Evolutionary conservation across 2,329 filamentous ascomycete genomes (phyloP), one percentile per base, ranked within the genome.

Genomic region (Cordyceps javanica): DNA sequence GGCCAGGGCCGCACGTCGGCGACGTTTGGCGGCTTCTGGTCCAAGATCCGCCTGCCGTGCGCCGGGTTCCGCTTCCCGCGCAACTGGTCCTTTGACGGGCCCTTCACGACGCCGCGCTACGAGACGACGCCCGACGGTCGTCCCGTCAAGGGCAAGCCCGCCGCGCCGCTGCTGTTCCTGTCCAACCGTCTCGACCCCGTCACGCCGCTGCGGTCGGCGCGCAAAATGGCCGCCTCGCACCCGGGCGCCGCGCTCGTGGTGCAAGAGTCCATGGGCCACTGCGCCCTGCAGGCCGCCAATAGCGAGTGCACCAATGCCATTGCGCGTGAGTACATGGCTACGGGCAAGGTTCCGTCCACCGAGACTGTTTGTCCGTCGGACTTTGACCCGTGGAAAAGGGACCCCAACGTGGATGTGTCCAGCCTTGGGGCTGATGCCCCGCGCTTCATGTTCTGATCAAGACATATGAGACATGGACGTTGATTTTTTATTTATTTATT

Each of bases 161-260:
- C 60, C 2, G 68, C 68, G 6, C 73, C 74, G 7, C 64, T 76
- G 14, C 60, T 76, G 38, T 74, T 73, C 59, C 58, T 75, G 2
- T 66, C 68, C 26, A 72, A 69, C 58, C 58, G 63, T 16, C 67
- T 68, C 10, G 74, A 76, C 52, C 74, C 75, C 6, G 69, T 75
- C 9, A 76, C 73, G 34, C 74, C 74, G 30, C 60, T 69, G 53
- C 59, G 67, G 16, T 74, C 72, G 58, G 75, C 75, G 21, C 60
- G 51, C 16, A 49, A 25, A 19, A 62, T 61, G 60, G 59, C 61
- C 2, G 49, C 28, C 14, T 2, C 34, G 6, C 64, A 67, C 32
- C 63, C 62, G 2, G 65, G 65, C n/a, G 64, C 64, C 2, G 58
- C 45, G n/a, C 56, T 66, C 4, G 56, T 67, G 4, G 51, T 65